Percentiles rank a stretch among this genome's conserved stretches.
phyloP scores from a whole-genome alignment of 2,329 filamentous ascomycete species.

The Xylariales sp. region DNA sequence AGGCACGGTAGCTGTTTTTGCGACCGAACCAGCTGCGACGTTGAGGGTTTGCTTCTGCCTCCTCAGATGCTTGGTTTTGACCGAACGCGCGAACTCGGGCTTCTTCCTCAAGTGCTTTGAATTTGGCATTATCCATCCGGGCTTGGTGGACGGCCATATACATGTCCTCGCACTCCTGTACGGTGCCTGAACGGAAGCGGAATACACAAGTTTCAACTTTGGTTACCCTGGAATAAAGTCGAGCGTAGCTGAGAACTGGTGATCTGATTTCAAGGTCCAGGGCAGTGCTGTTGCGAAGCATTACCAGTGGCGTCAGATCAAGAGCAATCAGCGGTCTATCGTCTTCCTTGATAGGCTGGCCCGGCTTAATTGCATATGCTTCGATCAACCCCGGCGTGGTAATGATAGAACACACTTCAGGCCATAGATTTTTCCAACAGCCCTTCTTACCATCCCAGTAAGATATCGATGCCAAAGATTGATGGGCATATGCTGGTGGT shows the following conservation, averaged over 20 bases:
- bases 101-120: constrained; percentile 64
- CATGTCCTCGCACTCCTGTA: constrained; percentile 73
- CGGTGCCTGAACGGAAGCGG: constrained; percentile 79
- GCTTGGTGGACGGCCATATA: constrained; percentile 86
- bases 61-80: constrained; percentile 45
- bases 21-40: constrained; percentile 57
- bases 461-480: constrained; percentile 52
- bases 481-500: constrained; percentile 37
- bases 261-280: constrained; percentile 94
- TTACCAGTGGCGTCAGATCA: constrained; percentile 86
- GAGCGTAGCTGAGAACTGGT: constrained; percentile 59
- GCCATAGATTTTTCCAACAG: constrained; percentile 54
- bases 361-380: constrained; percentile 41
- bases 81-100: constrained; percentile 70
- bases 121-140: constrained; percentile 88
- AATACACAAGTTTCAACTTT: constrained; percentile 67
- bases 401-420: constrained; percentile 48
- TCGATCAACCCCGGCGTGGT: constrained; percentile 57
- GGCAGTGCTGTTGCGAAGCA: constrained; percentile 83
- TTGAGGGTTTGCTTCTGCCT: constrained; percentile 41
- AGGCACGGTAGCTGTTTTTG: constrained; percentile 61
- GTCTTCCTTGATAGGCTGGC: constrained; percentile 29
- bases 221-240: constrained; percentile 61
- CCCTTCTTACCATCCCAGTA: constrained; percentile 59
- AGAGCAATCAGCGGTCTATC: constrained; percentile 58